A percentile compares a stretch with the other conserved stretches of the same genome.
These are phyloP conservation scores for Wakefieldia striispora DNA, from an alignment of 768 basidiomycete genomes.

Conservation along the genomic window DNA sequence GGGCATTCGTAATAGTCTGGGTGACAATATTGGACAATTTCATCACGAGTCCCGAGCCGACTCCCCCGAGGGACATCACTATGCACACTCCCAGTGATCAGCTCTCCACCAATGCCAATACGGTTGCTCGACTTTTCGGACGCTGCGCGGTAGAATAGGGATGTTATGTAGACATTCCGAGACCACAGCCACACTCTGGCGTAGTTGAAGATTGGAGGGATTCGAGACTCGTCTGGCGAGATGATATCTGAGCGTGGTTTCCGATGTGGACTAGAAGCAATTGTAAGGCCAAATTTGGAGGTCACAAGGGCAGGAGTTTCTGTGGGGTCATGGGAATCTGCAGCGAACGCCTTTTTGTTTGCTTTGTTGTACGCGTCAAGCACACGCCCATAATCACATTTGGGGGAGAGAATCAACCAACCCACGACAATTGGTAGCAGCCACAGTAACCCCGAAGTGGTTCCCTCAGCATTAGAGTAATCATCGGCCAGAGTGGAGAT, in stretches of 20 bases:
- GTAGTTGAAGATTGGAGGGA: slow-evolving; percentile 26
- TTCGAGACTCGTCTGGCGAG: slow-evolving; percentile 26
- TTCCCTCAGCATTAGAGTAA: slow-evolving; percentile 36
- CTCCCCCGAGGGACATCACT: slow-evolving; percentile 7
- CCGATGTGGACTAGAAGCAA: slow-evolving; percentile 6
- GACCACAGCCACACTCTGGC: slow-evolving; percentile 22
- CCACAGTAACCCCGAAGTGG: slow-evolving; percentile 44
- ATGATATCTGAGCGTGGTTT: background rate
- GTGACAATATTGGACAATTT: slow-evolving; percentile 22
- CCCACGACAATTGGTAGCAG: slow-evolving; percentile 40
- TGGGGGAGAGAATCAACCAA: slow-evolving; percentile 41
- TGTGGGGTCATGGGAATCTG: background rate
- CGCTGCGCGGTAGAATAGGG: slow-evolving; percentile 18
- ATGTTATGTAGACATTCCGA: slow-evolving; percentile 13
- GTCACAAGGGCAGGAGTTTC: background rate
- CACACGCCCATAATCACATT: slow-evolving; percentile 36
- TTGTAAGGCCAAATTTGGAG: slow-evolving; percentile 18
- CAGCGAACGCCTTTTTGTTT: slow-evolving; percentile 4
- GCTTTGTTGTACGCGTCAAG: slow-evolving; percentile 14
- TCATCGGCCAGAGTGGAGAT: slow-evolving; percentile 14
- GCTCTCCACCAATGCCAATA: background rate
- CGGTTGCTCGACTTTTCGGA: slow-evolving; percentile 1
- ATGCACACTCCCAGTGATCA: background rate
- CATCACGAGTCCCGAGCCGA: slow-evolving; percentile 17
- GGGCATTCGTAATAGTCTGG: slow-evolving; percentile 2